phyloP scores from a whole-genome alignment of 495 filamentous ascomycete genomes.

The Astrothelium subdiscretum region DNA sequence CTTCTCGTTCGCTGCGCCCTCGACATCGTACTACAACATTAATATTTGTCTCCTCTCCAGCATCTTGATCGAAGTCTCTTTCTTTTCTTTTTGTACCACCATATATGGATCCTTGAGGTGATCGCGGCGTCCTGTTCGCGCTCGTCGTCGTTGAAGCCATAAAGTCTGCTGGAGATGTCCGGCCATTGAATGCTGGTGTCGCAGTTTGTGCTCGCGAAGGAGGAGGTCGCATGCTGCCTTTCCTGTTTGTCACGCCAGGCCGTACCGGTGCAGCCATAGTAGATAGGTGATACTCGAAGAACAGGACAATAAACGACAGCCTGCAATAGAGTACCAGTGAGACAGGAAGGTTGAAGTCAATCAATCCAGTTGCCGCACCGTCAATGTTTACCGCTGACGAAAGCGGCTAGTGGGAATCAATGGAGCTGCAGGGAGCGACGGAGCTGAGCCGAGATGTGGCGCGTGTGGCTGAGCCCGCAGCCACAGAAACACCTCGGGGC shows the following conservation, averaged over 20 bases:
- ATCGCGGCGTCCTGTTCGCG: conserved; percentile 32
- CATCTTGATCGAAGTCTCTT: conserved; percentile 64
- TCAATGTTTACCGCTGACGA: not conserved
- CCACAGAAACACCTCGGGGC: not conserved
- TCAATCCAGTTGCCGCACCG: not conserved
- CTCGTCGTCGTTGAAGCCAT: conserved; percentile 41
- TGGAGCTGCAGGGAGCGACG: not conserved
- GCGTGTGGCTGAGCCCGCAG: not conserved
- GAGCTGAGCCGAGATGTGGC: not conserved
- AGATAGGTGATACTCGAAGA: conserved; percentile 2
- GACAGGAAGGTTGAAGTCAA: not conserved
- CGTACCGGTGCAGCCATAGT: conserved; percentile 45
- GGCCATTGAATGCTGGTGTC: conserved; percentile 32
- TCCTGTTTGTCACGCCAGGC: conserved; percentile 41
- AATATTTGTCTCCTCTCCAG: conserved; percentile 82
- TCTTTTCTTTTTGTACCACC: conserved; percentile 63
- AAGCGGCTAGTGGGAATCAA: not conserved
- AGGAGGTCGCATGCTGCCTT: conserved; percentile 37
- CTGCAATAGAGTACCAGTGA: not conserved
- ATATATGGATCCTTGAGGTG: conserved; percentile 33
- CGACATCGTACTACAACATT: conserved; percentile 93
- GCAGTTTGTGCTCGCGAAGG: conserved; percentile 34
- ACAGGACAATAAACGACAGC: not conserved
- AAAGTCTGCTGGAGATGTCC: conserved; percentile 54
- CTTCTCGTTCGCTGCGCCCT: conserved; percentile 82